Percentiles rank a stretch among this genome's conserved stretches.
phyloP scores from a whole-genome alignment of 768 basidiomycete species.

The Mycena indigotica region DNA sequence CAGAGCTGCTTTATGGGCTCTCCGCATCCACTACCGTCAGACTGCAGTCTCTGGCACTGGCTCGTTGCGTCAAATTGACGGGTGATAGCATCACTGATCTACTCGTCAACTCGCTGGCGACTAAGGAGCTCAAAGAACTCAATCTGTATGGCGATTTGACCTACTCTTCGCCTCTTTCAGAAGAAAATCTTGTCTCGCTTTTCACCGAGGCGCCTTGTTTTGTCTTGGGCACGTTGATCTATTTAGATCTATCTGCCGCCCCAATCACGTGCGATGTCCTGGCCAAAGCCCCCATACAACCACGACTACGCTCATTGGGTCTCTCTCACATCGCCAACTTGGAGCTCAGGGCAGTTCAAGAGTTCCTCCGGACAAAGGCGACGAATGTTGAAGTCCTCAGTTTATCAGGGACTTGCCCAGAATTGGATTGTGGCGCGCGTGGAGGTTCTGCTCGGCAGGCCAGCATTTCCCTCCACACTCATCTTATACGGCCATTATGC shows the following conservation, averaged over 20 bases:
- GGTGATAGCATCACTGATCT: conserved; percentile 76
- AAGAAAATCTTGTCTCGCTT: conserved; percentile 66
- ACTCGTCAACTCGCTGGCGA: conserved; percentile 67
- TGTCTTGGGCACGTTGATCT: conserved; percentile 68
- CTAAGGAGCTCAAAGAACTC: conserved; percentile 68
- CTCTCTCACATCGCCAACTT: conserved; percentile 83
- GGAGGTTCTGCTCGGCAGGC: conserved; percentile 45
- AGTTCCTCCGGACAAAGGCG: conserved; percentile 71
- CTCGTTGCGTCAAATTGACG: conserved; percentile 82
- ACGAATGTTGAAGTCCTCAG: conserved; percentile 85
- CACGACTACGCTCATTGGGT: conserved; percentile 81
- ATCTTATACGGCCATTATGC: conserved; percentile 79
- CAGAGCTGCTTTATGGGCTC: conserved; percentile 72
- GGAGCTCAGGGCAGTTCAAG: conserved; percentile 60
- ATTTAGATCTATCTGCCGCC: conserved; percentile 88
- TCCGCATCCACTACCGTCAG: conserved; percentile 64
- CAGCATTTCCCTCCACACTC: conserved; percentile 75
- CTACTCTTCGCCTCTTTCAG: conserved; percentile 70
- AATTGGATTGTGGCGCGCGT: conserved; percentile 64
- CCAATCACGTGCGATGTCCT: conserved; percentile 65
- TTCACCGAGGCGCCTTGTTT: conserved; percentile 80
- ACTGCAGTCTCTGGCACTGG: conserved; percentile 79
- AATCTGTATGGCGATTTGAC: conserved; percentile 90
- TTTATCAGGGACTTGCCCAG: conserved; percentile 72
- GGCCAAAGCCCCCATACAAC: conserved; percentile 57